Base-by-base conservation (phyloP, 2,329 filamentous ascomycete species). In the Cordyceps cateniannulata region DNA sequence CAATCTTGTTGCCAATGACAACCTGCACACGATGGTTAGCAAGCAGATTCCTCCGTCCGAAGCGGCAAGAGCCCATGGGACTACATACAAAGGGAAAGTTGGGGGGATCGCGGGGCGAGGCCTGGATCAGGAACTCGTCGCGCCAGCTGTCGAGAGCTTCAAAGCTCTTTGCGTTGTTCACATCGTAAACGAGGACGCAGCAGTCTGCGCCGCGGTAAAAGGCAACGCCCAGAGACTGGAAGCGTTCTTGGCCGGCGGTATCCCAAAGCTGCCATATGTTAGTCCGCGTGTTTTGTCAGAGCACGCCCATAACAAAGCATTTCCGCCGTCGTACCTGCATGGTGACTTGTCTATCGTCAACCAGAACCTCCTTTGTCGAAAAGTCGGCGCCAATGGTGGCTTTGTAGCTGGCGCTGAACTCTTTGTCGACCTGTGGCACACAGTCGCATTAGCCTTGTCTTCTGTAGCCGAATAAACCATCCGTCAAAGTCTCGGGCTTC, bases 321-420 rank as follows among this genome's bases (percentile, higher is more conserved):
- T 22, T 14, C 25, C 45, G 29, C 50, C 12, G 35, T 59, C 75
- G 59, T 82, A 91, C 90, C 88, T 98, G 95, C 92, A 99, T 98
- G 40, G 95, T 99, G 66, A 99, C 95, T 72, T 98, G 85, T 72
- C 93, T 86, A 77, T 98, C 95, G 77, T 98, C 95, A 59, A 99
- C 93, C 66, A 97, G 81, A 45, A 99, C 95, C 80, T 99, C 95
- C 75, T 96, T 96, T 61, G 95, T 99, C 63, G 99, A 82, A 78
- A 99, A 99, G 77, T 99, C 95, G 74, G 95, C 95, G 67, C 95
- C 95, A 74, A 99, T 99, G 50, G 95, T 99, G 63, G 95, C 95
- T 81, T 99, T 99, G 86, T 99, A 99, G 81, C 93, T 97, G 68
- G 93, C 93, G 75, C 93, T 97, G 82, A 99, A 99, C 77, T 99